Conservation (phyloP, 768 basidiomycete species). For the Tylopilus rubrobrunneus region DNA sequence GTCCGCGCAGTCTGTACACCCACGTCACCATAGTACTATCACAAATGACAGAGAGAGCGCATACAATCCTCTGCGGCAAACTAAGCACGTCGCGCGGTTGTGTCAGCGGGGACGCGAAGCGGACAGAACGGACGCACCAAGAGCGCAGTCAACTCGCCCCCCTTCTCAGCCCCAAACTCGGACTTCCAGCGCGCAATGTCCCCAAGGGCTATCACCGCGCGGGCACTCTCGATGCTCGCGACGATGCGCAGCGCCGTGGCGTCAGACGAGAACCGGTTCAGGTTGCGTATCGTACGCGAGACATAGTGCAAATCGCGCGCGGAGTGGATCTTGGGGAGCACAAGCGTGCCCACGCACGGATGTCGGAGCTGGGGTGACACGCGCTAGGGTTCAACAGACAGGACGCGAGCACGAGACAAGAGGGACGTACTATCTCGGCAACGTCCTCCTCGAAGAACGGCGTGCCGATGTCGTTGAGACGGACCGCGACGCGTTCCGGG, state of each 20-base stretch:
- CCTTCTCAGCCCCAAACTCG: slow-evolving; percentile 37
- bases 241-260: slow-evolving; percentile 53
- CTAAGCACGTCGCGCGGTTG: slow-evolving; percentile 34
- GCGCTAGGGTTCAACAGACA: no score
- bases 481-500: slow-evolving; percentile 56
- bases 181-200: slow-evolving; percentile 71
- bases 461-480: slow-evolving; percentile 65
- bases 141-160: slow-evolving; percentile 58
- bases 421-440: slow-evolving; percentile 46
- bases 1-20: slow-evolving; percentile 75
- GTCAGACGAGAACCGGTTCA: slow-evolving; percentile 17
- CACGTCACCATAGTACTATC: not conserved
- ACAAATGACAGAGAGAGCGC: slow-evolving; percentile 16
- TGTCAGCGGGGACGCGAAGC: not conserved
- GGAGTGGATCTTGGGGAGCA: slow-evolving; percentile 83
- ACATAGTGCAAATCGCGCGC: slow-evolving; percentile 61
- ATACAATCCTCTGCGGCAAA: slow-evolving; percentile 95
- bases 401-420: not conserved
- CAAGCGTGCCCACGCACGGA: slow-evolving; percentile 55
- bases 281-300: slow-evolving; percentile 35
- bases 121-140: slow-evolving; percentile 36
- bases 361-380: slow-evolving; percentile 37
- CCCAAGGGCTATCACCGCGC: slow-evolving; percentile 59
- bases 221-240: slow-evolving; percentile 84
- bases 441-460: slow-evolving; percentile 67